A percentile compares a stretch with the other conserved stretches of the same genome.
Conservation (phyloP, 2,329 filamentous ascomycete genomes). For the Neoscytalidium dimidiatum region DNA sequence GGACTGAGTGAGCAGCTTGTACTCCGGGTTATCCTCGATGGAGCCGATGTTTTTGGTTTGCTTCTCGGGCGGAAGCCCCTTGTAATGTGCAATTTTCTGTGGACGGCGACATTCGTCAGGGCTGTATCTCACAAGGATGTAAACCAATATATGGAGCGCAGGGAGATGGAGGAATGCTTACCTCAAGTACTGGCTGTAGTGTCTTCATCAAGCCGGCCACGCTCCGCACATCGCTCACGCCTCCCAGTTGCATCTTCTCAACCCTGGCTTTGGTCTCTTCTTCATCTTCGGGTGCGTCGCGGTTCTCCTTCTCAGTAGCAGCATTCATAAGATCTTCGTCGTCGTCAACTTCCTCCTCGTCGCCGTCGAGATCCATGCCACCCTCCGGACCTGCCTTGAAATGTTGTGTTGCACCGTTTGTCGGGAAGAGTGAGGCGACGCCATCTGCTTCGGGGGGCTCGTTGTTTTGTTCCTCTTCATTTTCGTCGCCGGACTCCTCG, state of each 20-base stretch:
- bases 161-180: slow-evolving; percentile 44
- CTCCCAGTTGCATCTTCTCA: slow-evolving; percentile 77
- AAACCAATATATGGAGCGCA: slow-evolving; percentile 12
- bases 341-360: slow-evolving; percentile 61
- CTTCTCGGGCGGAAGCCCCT: slow-evolving; percentile 66
- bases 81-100: slow-evolving; percentile 80
- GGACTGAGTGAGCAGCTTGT: slow-evolving; percentile 82
- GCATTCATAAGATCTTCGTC: slow-evolving; percentile 60
- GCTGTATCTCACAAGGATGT: slow-evolving; percentile 52
- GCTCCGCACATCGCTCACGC: slow-evolving; percentile 68
- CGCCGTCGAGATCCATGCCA: slow-evolving; percentile 61
- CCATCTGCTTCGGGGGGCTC: slow-evolving; percentile 37
- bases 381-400: slow-evolving; percentile 22
- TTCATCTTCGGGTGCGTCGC: slow-evolving; percentile 61
- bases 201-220: slow-evolving; percentile 81
- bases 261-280: slow-evolving; percentile 75
- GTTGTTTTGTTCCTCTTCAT: slow-evolving; percentile 60
- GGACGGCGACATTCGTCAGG: slow-evolving; percentile 62
- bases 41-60: slow-evolving; percentile 69
- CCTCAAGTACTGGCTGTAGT: slow-evolving; percentile 78
- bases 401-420: slow-evolving; percentile 28
- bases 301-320: slow-evolving; percentile 36
- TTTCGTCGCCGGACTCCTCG: slow-evolving; percentile 80
- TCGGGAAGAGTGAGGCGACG: slow-evolving; percentile 26
- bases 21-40: slow-evolving; percentile 90